Base-by-base conservation (phyloP, 2,329 filamentous ascomycete species). In the Colletotrichum lupini region DNA sequence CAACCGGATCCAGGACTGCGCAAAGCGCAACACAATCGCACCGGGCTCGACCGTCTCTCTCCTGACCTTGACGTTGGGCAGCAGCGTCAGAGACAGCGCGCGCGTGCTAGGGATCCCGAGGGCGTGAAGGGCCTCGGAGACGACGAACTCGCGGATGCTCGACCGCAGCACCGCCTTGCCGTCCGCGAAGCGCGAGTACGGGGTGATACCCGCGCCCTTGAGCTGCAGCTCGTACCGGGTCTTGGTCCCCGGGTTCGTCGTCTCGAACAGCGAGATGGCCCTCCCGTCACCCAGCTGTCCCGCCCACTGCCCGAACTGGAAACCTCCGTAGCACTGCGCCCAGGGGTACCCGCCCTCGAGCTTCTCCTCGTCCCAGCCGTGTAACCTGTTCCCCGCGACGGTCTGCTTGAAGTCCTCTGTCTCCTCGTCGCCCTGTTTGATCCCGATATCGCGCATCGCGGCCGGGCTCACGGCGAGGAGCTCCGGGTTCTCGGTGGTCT, bases 301-400 rank as follows among this genome's bases (percentile, higher is more conserved):
- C 4, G 97, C 97, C 96, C 96, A 99, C 76, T 93, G 91, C 6
- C 97, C 97, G 80, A 92, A 91, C 79, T 92, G 88, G 79, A 89
- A 91, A 69, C 96, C 96, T 70, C 97, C 97, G 81, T 99, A 99
- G 84, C 97, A 98, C 84, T 99, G 97, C 37, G 97, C 95, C 97
- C 97, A 99, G 0, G 97, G 96, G 81, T 99, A 99, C 56, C 97
- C 91, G 24, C 93, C 93, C 71, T 91, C 85, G 28, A 85, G 81
- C 76, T 86, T 87, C 71, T 91, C 88, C 72, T 93, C 89, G 75
- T 95, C 89, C 90, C 93, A 94, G 62, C 95, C 96, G 68, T 93
- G 90, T 16, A 98, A 88, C 79, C 91, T 92, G 80, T 97, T 97
- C 3, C 97, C 97, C 0, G 94, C 91, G 7, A 97, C 93, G 0